phyloP scores from a whole-genome alignment of 2,329 filamentous ascomycete genomes.

The Fusarium sororula region DNA sequence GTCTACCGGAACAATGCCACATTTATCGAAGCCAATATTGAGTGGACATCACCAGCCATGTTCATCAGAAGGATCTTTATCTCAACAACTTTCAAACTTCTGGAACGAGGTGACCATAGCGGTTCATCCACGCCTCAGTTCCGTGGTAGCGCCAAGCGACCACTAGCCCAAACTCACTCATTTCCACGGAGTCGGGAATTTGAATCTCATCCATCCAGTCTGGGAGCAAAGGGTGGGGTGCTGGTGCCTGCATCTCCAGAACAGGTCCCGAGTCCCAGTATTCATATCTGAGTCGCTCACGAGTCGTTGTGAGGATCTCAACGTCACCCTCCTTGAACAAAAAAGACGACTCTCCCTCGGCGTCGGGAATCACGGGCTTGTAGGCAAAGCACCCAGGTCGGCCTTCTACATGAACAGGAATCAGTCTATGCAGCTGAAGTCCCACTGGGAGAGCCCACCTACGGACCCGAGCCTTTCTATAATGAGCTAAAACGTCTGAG shows the following conservation, averaged over 20 bases:
- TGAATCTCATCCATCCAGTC: neutral
- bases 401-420: too few relatives aligned
- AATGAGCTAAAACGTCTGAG: neutral
- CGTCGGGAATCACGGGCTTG: accelerated
- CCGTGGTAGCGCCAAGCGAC: neutral
- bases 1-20: accelerated
- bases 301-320: neutral
- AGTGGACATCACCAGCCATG: too few relatives aligned
- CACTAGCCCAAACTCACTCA: neutral
- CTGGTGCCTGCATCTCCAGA: neutral
- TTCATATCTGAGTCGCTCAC: neutral
- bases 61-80: neutral
- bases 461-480: accelerated
- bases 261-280: neutral
- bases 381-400: accelerated
- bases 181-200: too few relatives aligned
- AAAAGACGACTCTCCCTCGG: accelerated
- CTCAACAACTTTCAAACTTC: too few relatives aligned
- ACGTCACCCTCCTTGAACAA: neutral
- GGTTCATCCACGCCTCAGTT: neutral
- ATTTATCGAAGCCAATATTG: accelerated
- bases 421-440: neutral
- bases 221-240: neutral
- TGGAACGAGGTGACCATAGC: neutral
- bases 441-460: neutral